These are phyloP conservation scores for Pseudoscleropodium purum DNA, from an alignment of 225 moss, liverwort and hornwort species.

Conservation along the genomic window DNA sequence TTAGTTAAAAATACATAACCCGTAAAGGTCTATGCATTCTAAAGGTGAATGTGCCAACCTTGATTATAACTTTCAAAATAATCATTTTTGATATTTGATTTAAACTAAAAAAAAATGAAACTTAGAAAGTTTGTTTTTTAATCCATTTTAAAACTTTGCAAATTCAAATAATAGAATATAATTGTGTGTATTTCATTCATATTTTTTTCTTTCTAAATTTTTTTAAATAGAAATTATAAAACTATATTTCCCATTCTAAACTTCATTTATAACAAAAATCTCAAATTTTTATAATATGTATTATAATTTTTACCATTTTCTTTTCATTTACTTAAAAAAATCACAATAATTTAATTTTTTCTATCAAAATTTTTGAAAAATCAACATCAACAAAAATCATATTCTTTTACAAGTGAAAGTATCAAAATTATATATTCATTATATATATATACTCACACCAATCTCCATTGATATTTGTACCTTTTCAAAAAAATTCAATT, in stretches of 20 bases:
- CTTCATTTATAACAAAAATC: too few relatives aligned
- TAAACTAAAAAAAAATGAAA: not conserved
- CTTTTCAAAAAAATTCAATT: not conserved
- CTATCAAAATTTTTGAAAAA: not conserved
- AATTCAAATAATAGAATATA: not conserved
- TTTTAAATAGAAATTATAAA: not conserved
- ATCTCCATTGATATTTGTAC: too few relatives aligned
- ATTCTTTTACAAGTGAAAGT: not conserved
- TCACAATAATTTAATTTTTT: not conserved
- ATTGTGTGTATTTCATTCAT: not conserved
- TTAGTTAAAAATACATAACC: not conserved
- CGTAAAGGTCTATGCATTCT: rapidly evolving
- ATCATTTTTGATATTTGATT: too few relatives aligned
- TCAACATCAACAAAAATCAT: not conserved
- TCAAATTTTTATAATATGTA: too few relatives aligned
- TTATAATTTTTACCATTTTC: too few relatives aligned
- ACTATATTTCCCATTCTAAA: not conserved
- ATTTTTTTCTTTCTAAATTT: not conserved
- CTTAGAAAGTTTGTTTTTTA: not conserved
- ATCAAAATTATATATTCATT: not conserved
- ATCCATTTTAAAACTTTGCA: rapidly evolving
- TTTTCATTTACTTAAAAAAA: not conserved
- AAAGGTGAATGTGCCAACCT: rapidly evolving
- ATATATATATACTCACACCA: not conserved
- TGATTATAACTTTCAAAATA: not conserved